Conservation (phyloP, 768 basidiomycete genomes). For the Serpula lacrymans region DNA sequence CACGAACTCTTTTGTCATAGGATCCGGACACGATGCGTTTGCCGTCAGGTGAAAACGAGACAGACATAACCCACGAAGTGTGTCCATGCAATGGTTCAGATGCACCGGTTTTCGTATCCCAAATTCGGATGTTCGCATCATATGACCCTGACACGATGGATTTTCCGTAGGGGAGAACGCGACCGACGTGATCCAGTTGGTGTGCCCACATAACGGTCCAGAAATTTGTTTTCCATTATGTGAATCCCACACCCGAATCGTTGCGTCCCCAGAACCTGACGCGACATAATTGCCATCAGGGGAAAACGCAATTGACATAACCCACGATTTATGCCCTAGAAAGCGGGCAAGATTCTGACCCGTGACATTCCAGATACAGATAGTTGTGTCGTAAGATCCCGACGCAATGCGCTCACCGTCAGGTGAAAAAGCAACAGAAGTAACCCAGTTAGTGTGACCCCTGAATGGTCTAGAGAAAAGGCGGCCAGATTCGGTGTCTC, state of each 20-base stretch:
- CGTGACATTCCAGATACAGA: constrained; percentile 23
- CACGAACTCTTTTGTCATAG: no score
- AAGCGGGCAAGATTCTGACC: constrained; percentile 15
- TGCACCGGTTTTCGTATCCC: constrained; percentile 23
- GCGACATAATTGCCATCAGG: constrained; percentile 25
- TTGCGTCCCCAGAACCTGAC: constrained; percentile 28
- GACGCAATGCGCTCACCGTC: constrained; percentile 23
- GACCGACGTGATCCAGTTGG: constrained; percentile 20
- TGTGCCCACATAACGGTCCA: constrained; percentile 13
- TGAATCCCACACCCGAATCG: constrained; percentile 27
- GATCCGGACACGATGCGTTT: no score
- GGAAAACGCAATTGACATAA: constrained; percentile 25
- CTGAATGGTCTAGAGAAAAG: constrained; percentile 13
- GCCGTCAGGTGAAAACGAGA: no score
- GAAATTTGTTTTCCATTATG: constrained; percentile 4
- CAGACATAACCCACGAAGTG: no score
- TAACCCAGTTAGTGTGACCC: constrained; percentile 22
- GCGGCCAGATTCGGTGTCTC: constrained; percentile 15
- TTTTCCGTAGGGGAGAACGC: constrained; percentile 26
- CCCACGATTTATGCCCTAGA: constrained; percentile 13
- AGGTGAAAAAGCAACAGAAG: constrained; percentile 28
- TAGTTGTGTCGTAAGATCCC: constrained; percentile 25
- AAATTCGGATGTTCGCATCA: constrained; percentile 25
- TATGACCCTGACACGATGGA: constrained; percentile 29
- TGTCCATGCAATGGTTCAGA: no score